Evolutionary conservation across 2,329 filamentous ascomycete genomes (phyloP).

Genomic region (Aureobasidium melanogenum): DNA sequence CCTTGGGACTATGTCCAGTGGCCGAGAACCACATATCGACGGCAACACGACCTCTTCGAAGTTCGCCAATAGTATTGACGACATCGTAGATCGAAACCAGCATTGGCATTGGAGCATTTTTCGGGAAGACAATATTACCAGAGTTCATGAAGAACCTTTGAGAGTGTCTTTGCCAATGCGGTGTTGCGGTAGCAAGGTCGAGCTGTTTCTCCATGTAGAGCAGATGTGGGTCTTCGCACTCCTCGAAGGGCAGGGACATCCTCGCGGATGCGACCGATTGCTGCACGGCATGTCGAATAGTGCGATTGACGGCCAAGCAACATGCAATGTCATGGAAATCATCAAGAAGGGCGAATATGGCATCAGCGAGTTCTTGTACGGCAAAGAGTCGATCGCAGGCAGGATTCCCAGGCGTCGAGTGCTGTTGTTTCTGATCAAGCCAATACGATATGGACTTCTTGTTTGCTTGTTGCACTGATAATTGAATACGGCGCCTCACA

Average conservation of each 20-base stretch:
- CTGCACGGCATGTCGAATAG: not conserved
- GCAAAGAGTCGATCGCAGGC: not conserved
- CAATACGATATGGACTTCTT: not conserved
- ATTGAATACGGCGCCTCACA: not conserved
- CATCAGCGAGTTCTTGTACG: not conserved
- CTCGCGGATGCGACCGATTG: not conserved
- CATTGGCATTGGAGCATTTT: not conserved
- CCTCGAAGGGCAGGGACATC: not conserved
- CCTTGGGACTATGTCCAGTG: not conserved
- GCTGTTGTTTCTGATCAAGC: not conserved
- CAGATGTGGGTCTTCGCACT: not conserved
- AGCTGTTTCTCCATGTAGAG: not conserved
- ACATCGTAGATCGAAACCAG: not conserved
- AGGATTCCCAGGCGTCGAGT: not conserved
- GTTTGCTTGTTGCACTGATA: not conserved
- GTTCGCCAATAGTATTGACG: not conserved
- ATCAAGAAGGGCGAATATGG: not conserved
- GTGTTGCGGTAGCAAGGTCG: not conserved
- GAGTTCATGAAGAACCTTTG: not conserved
- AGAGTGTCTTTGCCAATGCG: not conserved
- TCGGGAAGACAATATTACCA: not conserved
- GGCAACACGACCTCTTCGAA: not conserved
- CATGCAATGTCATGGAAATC: not conserved
- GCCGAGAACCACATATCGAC: conserved; percentile 3
- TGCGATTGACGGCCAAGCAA: not conserved